Base-by-base conservation (phyloP, 192 early-diverging fungal species). In the Coemansia sp. region DNA sequence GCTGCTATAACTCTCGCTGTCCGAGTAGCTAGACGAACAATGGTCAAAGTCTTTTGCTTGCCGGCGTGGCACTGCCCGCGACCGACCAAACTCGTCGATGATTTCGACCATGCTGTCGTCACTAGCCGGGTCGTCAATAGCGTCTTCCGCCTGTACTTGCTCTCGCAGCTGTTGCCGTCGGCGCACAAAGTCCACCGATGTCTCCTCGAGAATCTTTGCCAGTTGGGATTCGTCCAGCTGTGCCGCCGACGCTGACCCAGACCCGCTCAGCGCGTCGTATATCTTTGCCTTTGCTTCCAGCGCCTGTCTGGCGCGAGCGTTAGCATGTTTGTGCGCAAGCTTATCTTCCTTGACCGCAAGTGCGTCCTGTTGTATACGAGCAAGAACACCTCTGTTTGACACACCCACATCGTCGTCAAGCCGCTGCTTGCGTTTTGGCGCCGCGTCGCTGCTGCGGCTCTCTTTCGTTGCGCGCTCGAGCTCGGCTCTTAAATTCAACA, bases 41-140 rank as follows among this genome's bases (percentile, higher is more conserved):
- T 15, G 11, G n/a, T 30, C 15, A 29, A 64, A 64, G 9, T 60
- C 23, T 5, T 14, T 23, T 8, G 45, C 61, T 28, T 56, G 41
- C 23, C 46, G 64, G 15, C 51, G 41, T 15, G 56, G 53, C 29
- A 75, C 60, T 40, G 47, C 53, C 5, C 72, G 60, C 12, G 64
- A 45, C 8, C 72, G 64, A 3, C 72, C 72, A 69, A 75, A 75
- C 57, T 75, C 72, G 29, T 75, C 72, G 14, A 69, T 27, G 11
- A 75, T 52, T 20, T 75, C 72, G 12, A 75, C 62, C 40, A 60
- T 27, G n/a, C 45, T 50, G 31, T 40, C 46, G 12, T 41, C 32
- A 22, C 55, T 57, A 25, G 8, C 44, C 6, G 41, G 8, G 11
- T 23, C 21, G 22, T 45, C 43, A 12, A 17, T 39, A 7, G 38